Evolutionary conservation across 345 rosid genomes (phyloP).

Genomic region (Hibiscus tridactylites): DNA sequence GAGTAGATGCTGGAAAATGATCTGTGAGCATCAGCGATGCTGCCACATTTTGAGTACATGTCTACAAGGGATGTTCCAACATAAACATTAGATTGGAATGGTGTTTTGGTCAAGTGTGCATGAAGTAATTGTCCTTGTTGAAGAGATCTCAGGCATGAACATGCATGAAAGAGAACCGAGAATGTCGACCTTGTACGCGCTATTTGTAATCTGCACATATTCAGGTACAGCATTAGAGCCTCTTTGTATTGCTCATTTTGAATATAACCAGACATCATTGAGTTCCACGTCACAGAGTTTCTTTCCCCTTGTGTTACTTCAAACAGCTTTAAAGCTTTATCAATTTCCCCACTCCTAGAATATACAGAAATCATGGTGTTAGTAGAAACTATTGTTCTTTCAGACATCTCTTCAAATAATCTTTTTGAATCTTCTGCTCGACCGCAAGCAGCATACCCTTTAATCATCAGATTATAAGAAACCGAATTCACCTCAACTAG

Average conservation of each 20-base stretch:
- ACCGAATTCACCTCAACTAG: constrained; percentile 21
- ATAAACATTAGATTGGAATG: constrained; percentile 35
- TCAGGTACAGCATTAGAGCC: constrained; percentile 31
- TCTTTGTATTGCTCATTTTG: constrained; percentile 34
- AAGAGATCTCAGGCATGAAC: constrained; percentile 53
- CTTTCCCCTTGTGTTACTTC: constrained; percentile 36
- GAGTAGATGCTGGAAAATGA: constrained; percentile 36
- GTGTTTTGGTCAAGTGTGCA: constrained; percentile 38
- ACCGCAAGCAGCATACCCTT: constrained; percentile 42
- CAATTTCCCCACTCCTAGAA: constrained; percentile 39
- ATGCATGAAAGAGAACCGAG: constrained; percentile 43
- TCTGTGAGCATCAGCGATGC: constrained; percentile 34
- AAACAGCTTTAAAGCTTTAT: constrained; percentile 42
- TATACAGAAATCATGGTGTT: constrained; percentile 49
- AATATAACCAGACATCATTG: constrained; percentile 46
- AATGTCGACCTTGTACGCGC: constrained; percentile 40
- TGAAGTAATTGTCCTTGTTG: constrained; percentile 46
- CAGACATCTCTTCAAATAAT: constrained; percentile 38
- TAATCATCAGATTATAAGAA: constrained; percentile 43
- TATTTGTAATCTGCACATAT: constrained; percentile 25
- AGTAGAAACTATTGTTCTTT: constrained; percentile 30
- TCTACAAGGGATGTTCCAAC: constrained; percentile 52
- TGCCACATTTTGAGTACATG: constrained; percentile 62
- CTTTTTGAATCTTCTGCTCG: constrained; percentile 33
- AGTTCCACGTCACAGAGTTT: constrained; percentile 54